These are phyloP conservation scores for Benincasa hispida DNA, from an alignment of 306 rosid species.

Conservation along the genomic window DNA sequence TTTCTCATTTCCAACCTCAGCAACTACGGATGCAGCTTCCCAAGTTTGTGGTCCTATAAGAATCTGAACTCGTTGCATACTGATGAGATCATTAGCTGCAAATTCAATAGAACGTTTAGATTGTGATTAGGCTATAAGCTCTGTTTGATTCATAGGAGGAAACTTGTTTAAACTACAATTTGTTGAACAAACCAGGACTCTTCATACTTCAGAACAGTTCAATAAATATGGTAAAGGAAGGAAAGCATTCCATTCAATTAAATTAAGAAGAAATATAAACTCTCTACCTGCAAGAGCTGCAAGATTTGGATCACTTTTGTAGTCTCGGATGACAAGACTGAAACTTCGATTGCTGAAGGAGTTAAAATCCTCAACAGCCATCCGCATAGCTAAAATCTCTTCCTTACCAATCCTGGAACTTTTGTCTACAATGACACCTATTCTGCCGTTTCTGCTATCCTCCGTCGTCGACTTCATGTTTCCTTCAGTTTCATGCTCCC, in stretches of 20 bases:
- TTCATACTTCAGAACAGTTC: background rate
- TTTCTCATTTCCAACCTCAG: conserved; percentile 16
- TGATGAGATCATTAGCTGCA: conserved; percentile 32
- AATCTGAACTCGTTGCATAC: conserved; percentile 17
- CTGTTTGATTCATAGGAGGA: background rate
- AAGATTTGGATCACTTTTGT: conserved; percentile 21
- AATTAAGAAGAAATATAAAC: background rate
- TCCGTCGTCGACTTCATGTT: background rate
- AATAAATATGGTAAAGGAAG: background rate
- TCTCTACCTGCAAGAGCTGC: conserved; percentile 31
- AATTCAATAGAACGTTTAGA: background rate
- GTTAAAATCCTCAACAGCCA: conserved; percentile 28
- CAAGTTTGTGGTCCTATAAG: conserved; percentile 33
- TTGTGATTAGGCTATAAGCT: background rate
- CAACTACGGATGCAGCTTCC: conserved; percentile 30
- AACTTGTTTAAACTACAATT: background rate
- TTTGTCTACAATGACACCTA: conserved; percentile 25
- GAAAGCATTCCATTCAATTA: background rate
- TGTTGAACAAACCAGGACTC: background rate
- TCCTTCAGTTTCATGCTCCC: background rate
- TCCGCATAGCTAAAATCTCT: conserved; percentile 28
- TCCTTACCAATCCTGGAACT: conserved; percentile 30
- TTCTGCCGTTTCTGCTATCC: background rate
- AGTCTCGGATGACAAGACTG: conserved; percentile 13
- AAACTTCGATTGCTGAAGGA: conserved; percentile 10